Conservation (phyloP, 2,329 filamentous ascomycete species). For the Alternaria solani region DNA sequence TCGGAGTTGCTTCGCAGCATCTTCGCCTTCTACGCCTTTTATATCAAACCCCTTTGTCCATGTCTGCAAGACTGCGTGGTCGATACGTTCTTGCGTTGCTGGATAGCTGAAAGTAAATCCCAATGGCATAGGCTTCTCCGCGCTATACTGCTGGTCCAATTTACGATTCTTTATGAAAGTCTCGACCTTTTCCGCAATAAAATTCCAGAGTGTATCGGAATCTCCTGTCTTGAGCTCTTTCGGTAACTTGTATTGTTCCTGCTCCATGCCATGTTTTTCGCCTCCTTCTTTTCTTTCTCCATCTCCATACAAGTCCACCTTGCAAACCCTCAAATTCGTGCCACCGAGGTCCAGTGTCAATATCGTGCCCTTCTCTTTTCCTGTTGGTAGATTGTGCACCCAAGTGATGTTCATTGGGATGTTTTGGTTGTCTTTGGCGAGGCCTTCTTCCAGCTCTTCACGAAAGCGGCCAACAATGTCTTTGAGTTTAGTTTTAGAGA, state of each 20-base stretch:
- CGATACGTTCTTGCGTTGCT: slow-evolving; percentile 90
- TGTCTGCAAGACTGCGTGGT: slow-evolving; percentile 88
- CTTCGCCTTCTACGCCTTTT: slow-evolving; percentile 85
- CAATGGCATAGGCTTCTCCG: slow-evolving; percentile 73
- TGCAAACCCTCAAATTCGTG: slow-evolving; percentile 93
- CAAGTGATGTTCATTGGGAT: slow-evolving; percentile 94
- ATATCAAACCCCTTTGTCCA: slow-evolving; percentile 99
- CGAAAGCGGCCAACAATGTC: slow-evolving; percentile 33
- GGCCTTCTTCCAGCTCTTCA: slow-evolving; percentile 38
- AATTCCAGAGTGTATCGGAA: slow-evolving; percentile 89
- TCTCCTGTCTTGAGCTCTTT: slow-evolving; percentile 88
- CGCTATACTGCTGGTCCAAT: slow-evolving; percentile 66
- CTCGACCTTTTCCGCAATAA: slow-evolving; percentile 89
- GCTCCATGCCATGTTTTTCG: slow-evolving; percentile 71
- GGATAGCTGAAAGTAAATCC: slow-evolving; percentile 98
- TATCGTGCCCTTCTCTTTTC: slow-evolving; percentile 85
- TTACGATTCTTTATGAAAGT: slow-evolving; percentile 91
- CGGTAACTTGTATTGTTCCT: slow-evolving; percentile 95
- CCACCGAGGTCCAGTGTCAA: slow-evolving; percentile 95
- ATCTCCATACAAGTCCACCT: slow-evolving; percentile 86
- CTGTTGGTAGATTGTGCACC: slow-evolving; percentile 90
- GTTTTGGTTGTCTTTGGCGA: slow-evolving; percentile 27
- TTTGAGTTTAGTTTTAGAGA: slow-evolving; percentile 30
- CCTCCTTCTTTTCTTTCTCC: slow-evolving; percentile 77
- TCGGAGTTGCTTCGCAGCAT: slow-evolving; percentile 90